Evolutionary conservation across 768 basidiomycete genomes (phyloP).

Genomic region (Amanita subjunquillea): DNA sequence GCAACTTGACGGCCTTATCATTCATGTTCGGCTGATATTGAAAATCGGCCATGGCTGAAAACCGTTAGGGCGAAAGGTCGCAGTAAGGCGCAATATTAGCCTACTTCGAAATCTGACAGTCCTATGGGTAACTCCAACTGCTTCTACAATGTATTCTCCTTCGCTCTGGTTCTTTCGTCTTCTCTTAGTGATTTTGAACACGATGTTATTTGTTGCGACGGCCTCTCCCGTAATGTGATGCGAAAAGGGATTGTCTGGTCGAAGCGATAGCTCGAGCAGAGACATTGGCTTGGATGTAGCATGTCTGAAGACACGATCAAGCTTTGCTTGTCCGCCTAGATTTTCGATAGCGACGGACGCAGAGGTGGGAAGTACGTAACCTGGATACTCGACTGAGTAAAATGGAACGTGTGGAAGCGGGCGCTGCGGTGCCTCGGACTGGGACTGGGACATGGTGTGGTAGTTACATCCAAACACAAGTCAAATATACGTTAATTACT

Average conservation of each 20-base stretch:
- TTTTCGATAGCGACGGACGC: constrained; percentile 50
- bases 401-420: constrained; percentile 50
- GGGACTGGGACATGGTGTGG: background rate
- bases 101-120: constrained; percentile 86
- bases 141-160: constrained; percentile 65
- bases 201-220: constrained; percentile 66
- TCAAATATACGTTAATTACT: too few species aligned
- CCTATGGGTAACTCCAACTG: constrained; percentile 68
- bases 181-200: constrained; percentile 75
- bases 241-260: constrained; percentile 64
- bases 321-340: constrained; percentile 57
- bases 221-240: constrained; percentile 83
- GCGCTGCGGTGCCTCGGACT: constrained; percentile 19
- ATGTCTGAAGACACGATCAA: constrained; percentile 73
- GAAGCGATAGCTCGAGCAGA: constrained; percentile 67
- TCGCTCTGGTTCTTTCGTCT: constrained; percentile 36
- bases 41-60: constrained; percentile 84
- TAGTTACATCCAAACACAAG: too few species aligned
- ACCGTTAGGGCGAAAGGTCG: background rate
- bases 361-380: constrained; percentile 61
- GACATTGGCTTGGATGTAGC: constrained; percentile 50
- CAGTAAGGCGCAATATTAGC: constrained; percentile 16
- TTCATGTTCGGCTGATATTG: constrained; percentile 72
- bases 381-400: constrained; percentile 86
- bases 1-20: constrained; percentile 63